Evolutionary conservation across 345 rosid species (phyloP).

Genomic region (Capsella bursapastoris): DNA sequence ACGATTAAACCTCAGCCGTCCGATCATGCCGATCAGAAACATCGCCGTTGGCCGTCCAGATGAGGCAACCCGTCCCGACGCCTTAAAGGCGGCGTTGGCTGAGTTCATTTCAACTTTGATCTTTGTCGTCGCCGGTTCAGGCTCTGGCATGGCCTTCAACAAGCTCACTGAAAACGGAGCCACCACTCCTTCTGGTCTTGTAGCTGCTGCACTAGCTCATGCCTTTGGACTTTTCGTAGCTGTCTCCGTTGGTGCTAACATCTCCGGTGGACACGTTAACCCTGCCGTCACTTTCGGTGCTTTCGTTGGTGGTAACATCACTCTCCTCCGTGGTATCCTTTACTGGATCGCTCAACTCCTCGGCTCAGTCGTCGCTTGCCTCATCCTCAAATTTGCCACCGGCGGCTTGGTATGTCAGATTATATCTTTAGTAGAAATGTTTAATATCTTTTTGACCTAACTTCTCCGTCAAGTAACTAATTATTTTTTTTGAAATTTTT

Average conservation of each 20-base stretch:
- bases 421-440: not conserved
- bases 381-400: conserved; percentile 80
- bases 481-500: not conserved
- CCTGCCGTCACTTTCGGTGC: conserved; percentile 93
- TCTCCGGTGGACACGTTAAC: conserved; percentile 95
- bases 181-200: conserved; percentile 78
- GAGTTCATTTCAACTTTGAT: conserved; percentile 85
- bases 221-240: conserved; percentile 82
- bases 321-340: conserved; percentile 82
- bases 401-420: conserved; percentile 60
- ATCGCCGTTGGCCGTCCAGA: conserved; percentile 74
- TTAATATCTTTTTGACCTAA: conserved; percentile 10
- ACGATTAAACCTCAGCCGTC: conserved; percentile 34
- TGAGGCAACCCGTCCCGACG: conserved; percentile 72
- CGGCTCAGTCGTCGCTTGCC: conserved; percentile 82
- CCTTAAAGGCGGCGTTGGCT: conserved; percentile 79
- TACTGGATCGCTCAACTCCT: conserved; percentile 94
- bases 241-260: conserved; percentile 78
- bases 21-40: conserved; percentile 80
- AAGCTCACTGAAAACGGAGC: conserved; percentile 77
- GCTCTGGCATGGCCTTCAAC: conserved; percentile 92
- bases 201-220: conserved; percentile 78
- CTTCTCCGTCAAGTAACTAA: conserved; percentile 33
- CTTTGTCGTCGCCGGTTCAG: conserved; percentile 90
- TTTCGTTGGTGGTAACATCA: conserved; percentile 83